phyloP scores from a whole-genome alignment of 2,329 filamentous ascomycete genomes.

The Xylariaceae sp. region DNA sequence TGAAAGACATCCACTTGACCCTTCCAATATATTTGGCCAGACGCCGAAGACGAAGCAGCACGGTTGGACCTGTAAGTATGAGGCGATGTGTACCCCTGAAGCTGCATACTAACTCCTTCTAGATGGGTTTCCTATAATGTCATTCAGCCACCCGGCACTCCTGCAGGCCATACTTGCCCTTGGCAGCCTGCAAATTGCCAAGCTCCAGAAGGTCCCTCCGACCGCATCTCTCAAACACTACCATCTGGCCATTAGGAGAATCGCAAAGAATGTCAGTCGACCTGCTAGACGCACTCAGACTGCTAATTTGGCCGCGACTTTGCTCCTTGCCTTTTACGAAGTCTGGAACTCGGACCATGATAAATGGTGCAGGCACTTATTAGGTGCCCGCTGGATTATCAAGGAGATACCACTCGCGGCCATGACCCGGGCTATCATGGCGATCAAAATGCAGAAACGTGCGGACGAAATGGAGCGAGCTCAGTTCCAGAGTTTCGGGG shows the following conservation, averaged over 20 bases:
- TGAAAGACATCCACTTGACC: constrained; percentile 73
- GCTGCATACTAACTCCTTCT: constrained; percentile 23
- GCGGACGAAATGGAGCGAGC: constrained; percentile 27
- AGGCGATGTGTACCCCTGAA: not conserved
- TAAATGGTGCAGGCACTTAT: constrained; percentile 91
- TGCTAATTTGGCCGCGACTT: constrained; percentile 79
- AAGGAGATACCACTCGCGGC: constrained; percentile 73
- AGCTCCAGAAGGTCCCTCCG: constrained; percentile 65
- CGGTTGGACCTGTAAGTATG: constrained; percentile 48
- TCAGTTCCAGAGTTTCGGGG: constrained; percentile 22
- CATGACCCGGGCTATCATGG: constrained; percentile 66
- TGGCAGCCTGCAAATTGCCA: constrained; percentile 81
- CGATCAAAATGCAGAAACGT: constrained; percentile 46
- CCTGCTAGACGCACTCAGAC: constrained; percentile 64
- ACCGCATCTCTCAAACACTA: constrained; percentile 90
- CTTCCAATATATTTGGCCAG: constrained; percentile 60
- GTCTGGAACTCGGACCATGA: constrained; percentile 91
- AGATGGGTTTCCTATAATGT: constrained; percentile 78
- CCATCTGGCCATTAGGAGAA: constrained; percentile 71
- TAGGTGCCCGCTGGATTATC: constrained; percentile 76
- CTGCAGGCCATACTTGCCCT: constrained; percentile 87
- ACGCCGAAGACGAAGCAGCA: constrained; percentile 58
- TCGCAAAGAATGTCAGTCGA: constrained; percentile 70
- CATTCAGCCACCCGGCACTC: constrained; percentile 78
- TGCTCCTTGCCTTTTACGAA: constrained; percentile 87